Conservation (phyloP, 148 eudicot genomes). For the Vaccinium corymbosum region DNA sequence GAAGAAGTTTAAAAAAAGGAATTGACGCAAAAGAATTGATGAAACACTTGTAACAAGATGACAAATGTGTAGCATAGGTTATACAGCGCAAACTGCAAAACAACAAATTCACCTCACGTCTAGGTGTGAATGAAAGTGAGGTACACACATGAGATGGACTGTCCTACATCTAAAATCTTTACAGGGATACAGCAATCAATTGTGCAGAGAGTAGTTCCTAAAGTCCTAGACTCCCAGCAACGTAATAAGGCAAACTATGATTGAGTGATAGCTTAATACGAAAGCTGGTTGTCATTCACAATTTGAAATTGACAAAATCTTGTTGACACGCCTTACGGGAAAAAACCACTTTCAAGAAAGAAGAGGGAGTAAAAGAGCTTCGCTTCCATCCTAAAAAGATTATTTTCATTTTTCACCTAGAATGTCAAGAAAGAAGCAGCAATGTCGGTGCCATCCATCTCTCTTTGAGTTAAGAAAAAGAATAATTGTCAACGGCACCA, state of each 20-base stretch:
- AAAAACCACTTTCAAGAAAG: neutral
- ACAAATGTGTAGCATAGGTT: neutral
- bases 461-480: no score
- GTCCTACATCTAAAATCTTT: neutral
- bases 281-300: neutral
- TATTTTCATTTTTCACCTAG: no score
- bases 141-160: neutral
- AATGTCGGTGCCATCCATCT: no score
- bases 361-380: neutral
- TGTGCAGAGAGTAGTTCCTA: neutral
- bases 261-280: neutral
- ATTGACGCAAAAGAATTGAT: conserved; percentile 1
- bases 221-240: neutral
- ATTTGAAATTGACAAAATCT: neutral
- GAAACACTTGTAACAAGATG: conserved; percentile 6
- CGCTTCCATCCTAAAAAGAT: neutral
- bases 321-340: neutral
- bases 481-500: no score
- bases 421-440: no score
- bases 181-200: neutral
- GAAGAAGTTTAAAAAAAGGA: neutral
- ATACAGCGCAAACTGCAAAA: neutral
- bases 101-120: neutral
- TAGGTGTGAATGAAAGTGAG: neutral
- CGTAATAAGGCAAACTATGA: neutral